phyloP scores from a whole-genome alignment of 306 rosid species.

The Styphnolobium japonicum region DNA sequence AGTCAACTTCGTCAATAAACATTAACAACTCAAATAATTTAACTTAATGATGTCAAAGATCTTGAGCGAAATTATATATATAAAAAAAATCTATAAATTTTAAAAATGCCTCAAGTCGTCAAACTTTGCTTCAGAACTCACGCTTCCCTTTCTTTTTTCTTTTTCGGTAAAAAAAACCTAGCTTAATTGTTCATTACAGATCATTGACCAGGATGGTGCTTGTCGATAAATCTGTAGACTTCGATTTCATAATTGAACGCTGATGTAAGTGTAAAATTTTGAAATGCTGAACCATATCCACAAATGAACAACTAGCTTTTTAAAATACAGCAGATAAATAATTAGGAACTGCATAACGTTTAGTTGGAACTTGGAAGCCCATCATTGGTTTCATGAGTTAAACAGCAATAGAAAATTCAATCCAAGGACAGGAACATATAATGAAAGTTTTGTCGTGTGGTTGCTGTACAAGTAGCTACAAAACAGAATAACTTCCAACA shows the following conservation, averaged over 20 bases:
- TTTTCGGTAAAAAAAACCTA: neutral
- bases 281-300: neutral
- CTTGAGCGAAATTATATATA: neutral
- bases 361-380: neutral
- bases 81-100: neutral
- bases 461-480: neutral
- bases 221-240: neutral
- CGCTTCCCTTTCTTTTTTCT: neutral
- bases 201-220: neutral
- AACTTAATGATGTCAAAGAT: neutral
- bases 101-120: neutral
- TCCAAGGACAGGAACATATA: neutral
- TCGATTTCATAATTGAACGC: neutral
- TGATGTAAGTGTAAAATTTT: slow-evolving; percentile 9
- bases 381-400: neutral
- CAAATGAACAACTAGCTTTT: neutral
- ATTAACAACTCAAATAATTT: neutral
- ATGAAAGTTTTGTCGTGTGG: neutral
- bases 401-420: neutral
- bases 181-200: neutral
- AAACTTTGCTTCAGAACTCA: neutral
- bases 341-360: neutral
- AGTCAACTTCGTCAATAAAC: neutral
- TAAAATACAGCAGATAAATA: neutral
- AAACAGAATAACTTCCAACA: neutral